Evolutionary conservation across 371 early-diverging fungal genomes (phyloP).

Genomic region (Saksenaea vasiformis): DNA sequence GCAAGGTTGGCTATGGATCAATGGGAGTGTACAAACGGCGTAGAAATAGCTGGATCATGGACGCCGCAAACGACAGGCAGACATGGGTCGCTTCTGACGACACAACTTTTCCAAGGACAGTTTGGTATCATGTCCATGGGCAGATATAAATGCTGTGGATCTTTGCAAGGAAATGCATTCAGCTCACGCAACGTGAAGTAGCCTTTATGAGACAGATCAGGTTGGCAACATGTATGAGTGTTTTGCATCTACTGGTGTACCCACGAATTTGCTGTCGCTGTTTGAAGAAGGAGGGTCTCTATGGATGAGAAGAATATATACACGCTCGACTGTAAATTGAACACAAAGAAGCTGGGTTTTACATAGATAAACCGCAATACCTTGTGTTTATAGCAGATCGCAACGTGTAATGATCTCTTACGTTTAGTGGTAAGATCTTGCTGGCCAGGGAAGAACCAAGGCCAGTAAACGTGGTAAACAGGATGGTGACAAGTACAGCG

Average conservation of each 20-base stretch:
- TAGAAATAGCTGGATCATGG: slow-evolving; percentile 2
- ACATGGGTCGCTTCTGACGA: not conserved
- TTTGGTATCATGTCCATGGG: not conserved
- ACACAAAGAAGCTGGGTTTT: too few relatives aligned
- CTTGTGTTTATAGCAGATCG: too few relatives aligned
- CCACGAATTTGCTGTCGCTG: not conserved
- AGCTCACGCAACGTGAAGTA: not conserved
- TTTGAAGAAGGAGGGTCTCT: too few relatives aligned
- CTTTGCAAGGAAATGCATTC: not conserved
- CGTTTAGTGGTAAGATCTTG: too few relatives aligned
- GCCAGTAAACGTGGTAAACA: too few relatives aligned
- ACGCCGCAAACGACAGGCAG: not conserved
- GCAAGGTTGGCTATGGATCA: slow-evolving; percentile 5
- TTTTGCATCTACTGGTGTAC: not conserved
- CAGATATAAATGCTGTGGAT: not conserved
- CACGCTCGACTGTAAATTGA: too few relatives aligned
- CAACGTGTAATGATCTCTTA: too few relatives aligned
- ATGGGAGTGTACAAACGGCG: slow-evolving; percentile 3
- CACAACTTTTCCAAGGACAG: not conserved
- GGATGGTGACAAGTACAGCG: too few relatives aligned
- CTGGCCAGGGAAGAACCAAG: too few relatives aligned
- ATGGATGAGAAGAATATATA: too few relatives aligned
- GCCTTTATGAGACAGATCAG: not conserved
- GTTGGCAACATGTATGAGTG: not conserved
- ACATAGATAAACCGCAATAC: too few relatives aligned